Evolutionary conservation across 257 asterid genomes (phyloP).

Genomic region (Scutellaria baicalensis): DNA sequence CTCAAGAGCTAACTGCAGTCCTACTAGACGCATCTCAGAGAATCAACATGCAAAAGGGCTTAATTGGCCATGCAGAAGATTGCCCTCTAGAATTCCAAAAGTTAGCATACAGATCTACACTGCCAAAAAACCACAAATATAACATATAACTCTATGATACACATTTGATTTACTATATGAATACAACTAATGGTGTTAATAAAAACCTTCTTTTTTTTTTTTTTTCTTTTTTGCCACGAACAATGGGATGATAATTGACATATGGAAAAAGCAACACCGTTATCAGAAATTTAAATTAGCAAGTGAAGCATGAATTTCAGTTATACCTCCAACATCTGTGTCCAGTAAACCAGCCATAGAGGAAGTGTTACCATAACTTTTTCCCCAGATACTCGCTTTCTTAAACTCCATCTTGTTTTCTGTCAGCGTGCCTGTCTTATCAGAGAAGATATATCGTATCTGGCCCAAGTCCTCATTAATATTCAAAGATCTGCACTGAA

Average conservation of each 20-base stretch:
- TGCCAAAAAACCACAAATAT: neutral
- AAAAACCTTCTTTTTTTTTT: neutral
- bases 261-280: neutral
- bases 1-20: neutral
- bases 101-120: neutral
- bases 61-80: neutral
- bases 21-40: neutral
- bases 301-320: neutral
- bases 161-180: neutral
- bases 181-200: neutral
- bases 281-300: neutral
- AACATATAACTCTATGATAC: neutral
- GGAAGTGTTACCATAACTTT: conserved; percentile 43
- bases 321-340: conserved; percentile 52
- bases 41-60: neutral
- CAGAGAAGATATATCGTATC: conserved; percentile 84
- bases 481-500: conserved; percentile 98
- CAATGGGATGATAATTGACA: neutral
- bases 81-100: neutral
- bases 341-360: conserved; percentile 33
- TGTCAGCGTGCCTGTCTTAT: conserved; percentile 93
- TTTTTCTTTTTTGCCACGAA: neutral
- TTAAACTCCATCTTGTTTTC: conserved; percentile 98
- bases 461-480: conserved; percentile 99
- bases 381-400: conserved; percentile 84